Evolutionary conservation across 257 asterid species (phyloP), one percentile per base, ranked within the genome.

Genomic region (Solanum arcanum): DNA sequence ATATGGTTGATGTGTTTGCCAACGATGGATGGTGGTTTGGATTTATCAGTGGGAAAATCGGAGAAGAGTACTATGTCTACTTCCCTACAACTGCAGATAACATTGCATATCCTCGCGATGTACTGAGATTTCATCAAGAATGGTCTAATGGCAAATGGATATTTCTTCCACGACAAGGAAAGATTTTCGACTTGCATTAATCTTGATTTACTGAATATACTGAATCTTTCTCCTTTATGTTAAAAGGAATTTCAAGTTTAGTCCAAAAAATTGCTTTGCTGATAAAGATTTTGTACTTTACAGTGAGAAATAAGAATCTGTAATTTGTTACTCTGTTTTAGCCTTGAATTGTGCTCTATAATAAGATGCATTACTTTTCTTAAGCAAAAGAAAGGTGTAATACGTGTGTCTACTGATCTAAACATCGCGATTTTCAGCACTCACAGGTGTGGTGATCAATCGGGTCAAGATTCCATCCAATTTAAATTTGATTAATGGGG

Each of bases 11-110:
- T 47, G 83, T 68, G 12, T 88, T 41, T 85, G 81, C 81, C n/a
- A 62, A 75, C 25, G 90, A 88, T 49, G 90, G 88, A 2, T 88
- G 88, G 86, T 85, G 88, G 90, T 66, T 84, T 37, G 89, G 89
- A 16, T 73, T 42, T 12, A 47, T 84, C 84, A 59, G 82, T 9
- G 87, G 80, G 2, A 84, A 44, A 41, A 49, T 31, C 59, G 86
- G 68, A 12, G 1, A 52, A 29, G 46, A 73, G 5, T 84, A 88
- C 46, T 41, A 6, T 64, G 89, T 88, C 15, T 88, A 88, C 27
- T 88, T 88, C 25, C 81, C 86, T 69, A 75, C 81, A 20, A 73
- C 87, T 16, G 89, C 82, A 3, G 89, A 88, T 41, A 86, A 84
- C 85, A 21, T 73, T 88, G 52, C 83, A 5, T 88, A 88, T 23